These are phyloP conservation scores for Scedosporium minutisporum DNA, from an alignment of 2,329 filamentous ascomycete genomes.

Conservation along the genomic window DNA sequence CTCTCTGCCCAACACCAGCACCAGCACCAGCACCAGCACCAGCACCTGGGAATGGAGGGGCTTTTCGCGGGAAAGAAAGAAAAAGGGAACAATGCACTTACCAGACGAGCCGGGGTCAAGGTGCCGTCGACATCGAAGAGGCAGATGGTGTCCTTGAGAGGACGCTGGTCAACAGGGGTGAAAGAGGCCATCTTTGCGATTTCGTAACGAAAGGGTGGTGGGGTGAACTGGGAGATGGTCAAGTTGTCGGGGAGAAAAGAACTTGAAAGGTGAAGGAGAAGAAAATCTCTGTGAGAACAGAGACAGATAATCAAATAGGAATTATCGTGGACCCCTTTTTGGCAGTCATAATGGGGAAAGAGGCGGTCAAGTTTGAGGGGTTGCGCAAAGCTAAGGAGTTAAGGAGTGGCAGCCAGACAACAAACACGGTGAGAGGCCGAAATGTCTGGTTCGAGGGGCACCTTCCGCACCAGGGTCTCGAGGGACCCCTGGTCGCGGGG, in stretches of 20 bases:
- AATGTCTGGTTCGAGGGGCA: too few species aligned
- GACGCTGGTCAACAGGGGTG: slow-evolving; percentile 72
- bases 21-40: not conserved
- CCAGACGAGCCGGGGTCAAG: slow-evolving; percentile 70
- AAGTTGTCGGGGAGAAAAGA: slow-evolving; percentile 5
- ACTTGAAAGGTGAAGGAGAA: not conserved
- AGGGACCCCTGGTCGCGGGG: too few species aligned
- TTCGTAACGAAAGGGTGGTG: not conserved
- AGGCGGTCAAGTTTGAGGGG: slow-evolving; percentile 3
- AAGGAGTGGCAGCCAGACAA: not conserved
- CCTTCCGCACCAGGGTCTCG: too few species aligned
- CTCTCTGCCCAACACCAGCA: not conserved
- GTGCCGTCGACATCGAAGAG: slow-evolving; percentile 97
- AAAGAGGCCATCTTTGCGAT: slow-evolving; percentile 38
- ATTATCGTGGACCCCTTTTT: not conserved
- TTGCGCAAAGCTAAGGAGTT: not conserved
- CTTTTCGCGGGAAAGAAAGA: not conserved
- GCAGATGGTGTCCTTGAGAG: slow-evolving; percentile 83
- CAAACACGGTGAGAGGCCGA: not conserved
- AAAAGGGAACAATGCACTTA: slow-evolving; percentile 28
- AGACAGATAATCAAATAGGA: not conserved
- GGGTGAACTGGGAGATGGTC: not conserved
- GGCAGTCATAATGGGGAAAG: not conserved
- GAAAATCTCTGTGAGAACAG: not conserved
- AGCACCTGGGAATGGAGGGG: not conserved